Conservation (phyloP, 106 monocot species). For the Triglochin maritima region DNA sequence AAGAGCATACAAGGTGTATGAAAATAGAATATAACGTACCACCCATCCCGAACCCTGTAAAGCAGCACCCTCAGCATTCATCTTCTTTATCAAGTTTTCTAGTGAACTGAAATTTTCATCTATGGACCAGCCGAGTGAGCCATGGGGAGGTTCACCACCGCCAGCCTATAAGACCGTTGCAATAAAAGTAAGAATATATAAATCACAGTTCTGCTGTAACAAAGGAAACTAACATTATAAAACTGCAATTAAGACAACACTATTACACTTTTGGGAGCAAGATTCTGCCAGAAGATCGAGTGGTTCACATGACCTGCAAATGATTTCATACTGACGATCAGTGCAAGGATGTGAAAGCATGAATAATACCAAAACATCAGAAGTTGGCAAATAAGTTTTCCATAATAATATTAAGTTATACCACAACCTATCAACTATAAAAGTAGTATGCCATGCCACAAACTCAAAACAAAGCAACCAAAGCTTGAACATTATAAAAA, state of each 20-base stretch:
- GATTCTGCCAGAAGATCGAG: constrained; percentile 97
- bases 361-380: no score
- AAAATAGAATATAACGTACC: constrained; percentile 29
- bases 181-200: neutral
- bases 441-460: no score
- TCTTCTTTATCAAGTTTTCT: constrained; percentile 46
- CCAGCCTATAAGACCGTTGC: constrained; percentile 52
- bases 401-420: no score
- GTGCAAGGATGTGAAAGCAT: no score
- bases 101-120: constrained; percentile 74
- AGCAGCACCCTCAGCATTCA: constrained; percentile 89
- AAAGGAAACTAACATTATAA: constrained; percentile 1
- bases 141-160: constrained; percentile 89
- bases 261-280: constrained; percentile 61
- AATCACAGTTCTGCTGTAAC: neutral
- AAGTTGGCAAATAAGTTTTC: no score
- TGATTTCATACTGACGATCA: neutral
- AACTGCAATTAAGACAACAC: neutral
- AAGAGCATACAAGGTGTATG: neutral
- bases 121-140: constrained; percentile 83
- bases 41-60: constrained; percentile 99
- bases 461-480: no score
- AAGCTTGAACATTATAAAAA: no score
- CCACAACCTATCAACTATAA: no score
- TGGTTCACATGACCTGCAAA: constrained; percentile 92